Percentiles rank a stretch among this genome's conserved stretches.
Evolutionary conservation across 2,329 filamentous ascomycete genomes (phyloP).

Genomic region (Elsinoe australis): DNA sequence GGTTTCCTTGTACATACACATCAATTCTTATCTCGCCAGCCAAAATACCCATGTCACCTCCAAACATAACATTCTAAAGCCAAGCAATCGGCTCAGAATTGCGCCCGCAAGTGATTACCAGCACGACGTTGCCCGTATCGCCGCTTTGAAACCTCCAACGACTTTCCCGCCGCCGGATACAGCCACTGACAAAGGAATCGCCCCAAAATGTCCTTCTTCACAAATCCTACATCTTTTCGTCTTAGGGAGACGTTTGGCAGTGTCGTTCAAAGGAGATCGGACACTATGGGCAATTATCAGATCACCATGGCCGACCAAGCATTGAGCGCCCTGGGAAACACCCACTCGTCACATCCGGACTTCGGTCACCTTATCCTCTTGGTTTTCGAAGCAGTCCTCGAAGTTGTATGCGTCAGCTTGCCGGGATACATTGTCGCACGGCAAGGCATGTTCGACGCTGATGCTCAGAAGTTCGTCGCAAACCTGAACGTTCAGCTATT

Average conservation of each 20-base stretch:
- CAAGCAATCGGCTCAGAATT: neutral
- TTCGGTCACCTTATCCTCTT: slow-evolving; percentile 65
- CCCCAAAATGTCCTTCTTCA: slow-evolving; percentile 38
- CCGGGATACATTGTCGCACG: slow-evolving; percentile 89
- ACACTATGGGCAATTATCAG: neutral
- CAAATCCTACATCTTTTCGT: slow-evolving; percentile 41
- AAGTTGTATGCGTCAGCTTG: slow-evolving; percentile 89
- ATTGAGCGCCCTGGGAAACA: slow-evolving; percentile 13
- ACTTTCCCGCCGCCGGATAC: slow-evolving; percentile 5
- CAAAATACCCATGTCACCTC: neutral
- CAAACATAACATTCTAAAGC: neutral
- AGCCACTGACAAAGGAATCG: slow-evolving; percentile 2
- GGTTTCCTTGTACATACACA: neutral
- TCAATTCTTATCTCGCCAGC: slow-evolving; percentile 5
- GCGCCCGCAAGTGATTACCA: too few relatives aligned
- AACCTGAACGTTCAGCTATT: slow-evolving; percentile 96
- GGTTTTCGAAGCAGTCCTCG: slow-evolving; percentile 89
- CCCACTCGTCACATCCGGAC: slow-evolving; percentile 50
- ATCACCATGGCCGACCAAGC: slow-evolving; percentile 10
- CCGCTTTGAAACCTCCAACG: neutral
- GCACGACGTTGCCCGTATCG: neutral
- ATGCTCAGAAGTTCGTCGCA: slow-evolving; percentile 92
- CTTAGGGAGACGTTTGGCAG: slow-evolving; percentile 22
- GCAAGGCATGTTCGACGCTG: slow-evolving; percentile 86
- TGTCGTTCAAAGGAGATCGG: neutral